Base-by-base conservation (phyloP, 306 rosid genomes). In the Dalbergia cochinchinensis region DNA sequence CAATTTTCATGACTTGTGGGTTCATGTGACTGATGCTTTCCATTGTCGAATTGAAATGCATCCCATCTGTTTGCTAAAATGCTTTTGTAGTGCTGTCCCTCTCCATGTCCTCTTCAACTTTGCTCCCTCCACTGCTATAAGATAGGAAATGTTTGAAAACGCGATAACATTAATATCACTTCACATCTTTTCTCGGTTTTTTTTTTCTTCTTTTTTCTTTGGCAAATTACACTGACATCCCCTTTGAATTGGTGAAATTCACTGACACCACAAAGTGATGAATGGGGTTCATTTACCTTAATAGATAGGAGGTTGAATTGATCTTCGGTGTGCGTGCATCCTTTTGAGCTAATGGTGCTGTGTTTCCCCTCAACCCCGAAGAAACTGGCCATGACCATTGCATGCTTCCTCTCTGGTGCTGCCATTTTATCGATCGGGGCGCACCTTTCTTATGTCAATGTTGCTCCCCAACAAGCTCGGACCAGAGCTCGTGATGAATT, bases 361-460 rank as follows among this genome's bases (percentile, higher is more conserved):
- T 94, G 97, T 82, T 94, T 80, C 72, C 95, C 98, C 4, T 87
- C 94, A 66, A 88, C 97, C 0, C 96, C 97, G 15, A 89, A 77
- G 94, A 92, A 87, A 79, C 55, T 82, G 80, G 92, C 89, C 15
- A 44, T 82, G 82, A 86, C 89, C 73, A 37, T 92, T 44, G 91
- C 87, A 6, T 84, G 80, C 74, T 90, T 88, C 74, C n/a, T 81
- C 61, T 86, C 91, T 18, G 92, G 94, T 18, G 94, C 89, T 78
- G 87, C 90, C 41, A 45, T 85, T 31, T 84, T 92, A 0, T 87
- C 84, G 6, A 5, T 45, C n/a, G 92, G 92, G n/a, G 72, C 18
- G 26, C 91, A 94, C 84, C 81, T 87, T 68, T 91, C 97, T 34
- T 86, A 92, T 76, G 87, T 81, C 77, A 90, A 92, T 22, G 74